Conservation (phyloP, 495 filamentous ascomycete species). For the Aspergillus asperescens region DNA sequence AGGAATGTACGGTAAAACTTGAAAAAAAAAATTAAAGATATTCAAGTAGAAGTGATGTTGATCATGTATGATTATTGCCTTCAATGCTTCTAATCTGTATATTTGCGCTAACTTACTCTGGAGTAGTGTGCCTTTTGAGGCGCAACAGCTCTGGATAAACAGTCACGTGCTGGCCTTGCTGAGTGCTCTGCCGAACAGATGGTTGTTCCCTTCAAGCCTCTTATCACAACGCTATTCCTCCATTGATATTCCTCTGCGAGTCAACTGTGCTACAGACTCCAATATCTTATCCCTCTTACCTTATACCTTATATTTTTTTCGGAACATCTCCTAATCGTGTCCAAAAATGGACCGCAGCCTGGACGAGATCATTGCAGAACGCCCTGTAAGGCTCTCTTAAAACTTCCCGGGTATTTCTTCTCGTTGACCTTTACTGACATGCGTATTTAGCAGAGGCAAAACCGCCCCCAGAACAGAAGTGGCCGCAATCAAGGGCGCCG, state of each 20-base stretch:
- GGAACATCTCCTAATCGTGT: conserved; percentile 1
- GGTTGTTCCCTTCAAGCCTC: neutral
- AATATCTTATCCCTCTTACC: neutral
- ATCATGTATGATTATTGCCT: no score
- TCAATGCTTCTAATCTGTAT: no score
- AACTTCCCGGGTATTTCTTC: neutral
- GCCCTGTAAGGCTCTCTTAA: conserved; percentile 53
- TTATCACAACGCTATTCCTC: neutral
- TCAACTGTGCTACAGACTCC: neutral
- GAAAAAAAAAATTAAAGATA: conserved; percentile 4
- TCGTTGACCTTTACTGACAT: conserved; percentile 13
- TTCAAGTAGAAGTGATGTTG: neutral
- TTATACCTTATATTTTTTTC: conserved; percentile 1
- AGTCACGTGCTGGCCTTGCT: conserved; percentile 10
- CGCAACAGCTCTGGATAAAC: neutral
- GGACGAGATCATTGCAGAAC: conserved; percentile 79
- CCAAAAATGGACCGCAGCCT: conserved; percentile 70
- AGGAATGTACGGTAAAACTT: conserved; percentile 1
- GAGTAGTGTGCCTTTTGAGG: no score
- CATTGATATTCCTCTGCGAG: conserved; percentile 4
- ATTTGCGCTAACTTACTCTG: neutral
- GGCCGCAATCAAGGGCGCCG: conserved; percentile 58
- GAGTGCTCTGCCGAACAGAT: neutral
- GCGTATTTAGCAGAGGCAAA: conserved; percentile 24
- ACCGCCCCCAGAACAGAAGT: conserved; percentile 37